These are phyloP conservation scores for Abelmoschus esculentus DNA, from an alignment of 345 rosid species.

Conservation along the genomic window DNA sequence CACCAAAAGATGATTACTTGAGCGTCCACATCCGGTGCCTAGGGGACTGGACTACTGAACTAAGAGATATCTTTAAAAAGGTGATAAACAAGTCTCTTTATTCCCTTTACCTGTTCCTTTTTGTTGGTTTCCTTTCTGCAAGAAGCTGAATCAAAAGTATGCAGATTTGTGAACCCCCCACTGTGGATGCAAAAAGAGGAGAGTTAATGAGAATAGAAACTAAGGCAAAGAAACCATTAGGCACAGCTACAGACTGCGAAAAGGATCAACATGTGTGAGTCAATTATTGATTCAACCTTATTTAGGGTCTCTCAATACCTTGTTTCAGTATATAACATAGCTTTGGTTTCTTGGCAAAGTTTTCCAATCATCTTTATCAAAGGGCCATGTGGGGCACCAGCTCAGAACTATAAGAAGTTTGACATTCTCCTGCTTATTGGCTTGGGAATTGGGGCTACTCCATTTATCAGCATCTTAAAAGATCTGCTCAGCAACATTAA, in stretches of 20 bases:
- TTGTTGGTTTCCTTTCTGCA: not conserved
- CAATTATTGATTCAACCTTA: not conserved
- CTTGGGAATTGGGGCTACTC: conserved; percentile 95
- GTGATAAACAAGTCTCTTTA: conserved; percentile 16
- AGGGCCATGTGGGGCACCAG: conserved; percentile 98
- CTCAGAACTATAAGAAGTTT: conserved; percentile 66
- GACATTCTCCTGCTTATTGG: conserved; percentile 82
- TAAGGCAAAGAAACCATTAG: conserved; percentile 28
- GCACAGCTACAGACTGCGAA: conserved; percentile 21
- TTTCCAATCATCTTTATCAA: conserved; percentile 65
- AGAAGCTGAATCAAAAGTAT: not conserved
- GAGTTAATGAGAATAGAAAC: conserved; percentile 69
- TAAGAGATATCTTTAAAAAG: conserved; percentile 58
- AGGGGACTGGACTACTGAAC: conserved; percentile 92
- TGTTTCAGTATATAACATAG: not conserved
- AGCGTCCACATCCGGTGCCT: conserved; percentile 85
- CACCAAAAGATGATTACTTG: conserved; percentile 77
- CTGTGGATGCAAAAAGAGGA: conserved; percentile 30
- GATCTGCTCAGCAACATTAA: conserved; percentile 70
- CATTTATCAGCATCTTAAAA: conserved; percentile 82
- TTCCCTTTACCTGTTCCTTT: not conserved
- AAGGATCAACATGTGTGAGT: conserved; percentile 49
- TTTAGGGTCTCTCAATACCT: not conserved
- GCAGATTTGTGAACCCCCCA: conserved; percentile 65
- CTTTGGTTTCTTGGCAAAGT: conserved; percentile 33